phyloP scores from a whole-genome alignment of 148 eudicot genomes.

The Beta vulgaris region DNA sequence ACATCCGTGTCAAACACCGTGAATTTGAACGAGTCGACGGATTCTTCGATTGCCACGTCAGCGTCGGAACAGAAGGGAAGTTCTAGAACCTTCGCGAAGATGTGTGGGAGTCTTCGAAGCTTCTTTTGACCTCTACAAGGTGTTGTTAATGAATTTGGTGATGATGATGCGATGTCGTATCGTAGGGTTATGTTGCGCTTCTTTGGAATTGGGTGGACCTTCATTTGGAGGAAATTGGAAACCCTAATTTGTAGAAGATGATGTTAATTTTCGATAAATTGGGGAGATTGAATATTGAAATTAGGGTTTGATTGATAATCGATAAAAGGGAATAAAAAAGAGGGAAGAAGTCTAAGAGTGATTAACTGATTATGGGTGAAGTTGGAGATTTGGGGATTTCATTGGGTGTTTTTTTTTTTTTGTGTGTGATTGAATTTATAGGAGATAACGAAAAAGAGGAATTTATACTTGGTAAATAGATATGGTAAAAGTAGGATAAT shows the following conservation, averaged over 20 bases:
- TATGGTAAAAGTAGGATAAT: not conserved
- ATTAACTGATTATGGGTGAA: not conserved
- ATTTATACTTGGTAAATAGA: not conserved
- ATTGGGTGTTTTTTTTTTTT: not conserved
- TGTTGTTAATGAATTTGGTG: constrained; percentile 18
- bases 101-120: constrained; percentile 78
- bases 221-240: constrained; percentile 32
- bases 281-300: not conserved
- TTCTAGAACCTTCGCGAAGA: constrained; percentile 84
- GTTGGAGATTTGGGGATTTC: not conserved
- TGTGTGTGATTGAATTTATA: not conserved
- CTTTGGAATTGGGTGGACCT: constrained; percentile 56
- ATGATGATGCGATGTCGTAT: constrained; percentile 37
- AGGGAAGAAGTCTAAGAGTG: not conserved
- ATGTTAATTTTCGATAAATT: not conserved
- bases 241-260: constrained; percentile 15
- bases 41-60: constrained; percentile 63
- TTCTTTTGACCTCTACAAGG: constrained; percentile 48
- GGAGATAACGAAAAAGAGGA: not conserved
- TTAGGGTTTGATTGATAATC: not conserved
- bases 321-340: not conserved
- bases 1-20: constrained; percentile 52
- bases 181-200: constrained; percentile 51
- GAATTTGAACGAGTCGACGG: constrained; percentile 50
- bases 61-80: constrained; percentile 84